These are phyloP conservation scores for Botrytis cinerea DNA, from an alignment of 2,329 filamentous ascomycete species.

Conservation along the genomic window DNA sequence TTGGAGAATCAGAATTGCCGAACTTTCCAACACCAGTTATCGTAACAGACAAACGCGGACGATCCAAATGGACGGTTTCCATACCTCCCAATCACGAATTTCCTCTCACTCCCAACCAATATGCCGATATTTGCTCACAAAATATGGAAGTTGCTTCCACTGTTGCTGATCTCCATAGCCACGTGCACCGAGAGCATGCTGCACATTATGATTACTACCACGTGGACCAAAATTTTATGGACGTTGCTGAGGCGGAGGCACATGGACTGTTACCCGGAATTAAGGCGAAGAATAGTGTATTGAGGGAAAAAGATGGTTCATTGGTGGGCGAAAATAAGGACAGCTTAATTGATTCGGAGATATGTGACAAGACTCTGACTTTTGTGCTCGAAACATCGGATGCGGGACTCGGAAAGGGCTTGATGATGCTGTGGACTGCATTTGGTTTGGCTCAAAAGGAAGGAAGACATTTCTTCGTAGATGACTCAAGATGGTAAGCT, in stretches of 20 bases:
- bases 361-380: slow-evolving; percentile 72
- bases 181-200: slow-evolving; percentile 47
- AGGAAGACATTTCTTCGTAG: slow-evolving; percentile 76
- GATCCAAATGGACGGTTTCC: slow-evolving; percentile 76
- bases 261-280: slow-evolving; percentile 57
- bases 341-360: slow-evolving; percentile 50
- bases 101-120: slow-evolving; percentile 66
- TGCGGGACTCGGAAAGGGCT: slow-evolving; percentile 72
- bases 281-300: slow-evolving; percentile 40
- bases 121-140: slow-evolving; percentile 67
- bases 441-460: slow-evolving; percentile 78
- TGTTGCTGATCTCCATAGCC: slow-evolving; percentile 54
- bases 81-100: slow-evolving; percentile 69
- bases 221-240: slow-evolving; percentile 69
- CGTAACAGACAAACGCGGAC: slow-evolving; percentile 64
- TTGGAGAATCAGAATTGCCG: slow-evolving; percentile 65
- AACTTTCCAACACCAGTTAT: slow-evolving; percentile 72
- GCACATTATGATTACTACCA: slow-evolving; percentile 57
- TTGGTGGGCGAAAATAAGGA: slow-evolving; percentile 53
- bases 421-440: slow-evolving; percentile 81
- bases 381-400: slow-evolving; percentile 74
- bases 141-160: slow-evolving; percentile 65
- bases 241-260: slow-evolving; percentile 70
- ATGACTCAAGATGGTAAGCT: slow-evolving; percentile 71
- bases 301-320: slow-evolving; percentile 37